Evolutionary conservation across 139 green algal species (phyloP).

Genomic region (Helicosporidium sp.): DNA sequence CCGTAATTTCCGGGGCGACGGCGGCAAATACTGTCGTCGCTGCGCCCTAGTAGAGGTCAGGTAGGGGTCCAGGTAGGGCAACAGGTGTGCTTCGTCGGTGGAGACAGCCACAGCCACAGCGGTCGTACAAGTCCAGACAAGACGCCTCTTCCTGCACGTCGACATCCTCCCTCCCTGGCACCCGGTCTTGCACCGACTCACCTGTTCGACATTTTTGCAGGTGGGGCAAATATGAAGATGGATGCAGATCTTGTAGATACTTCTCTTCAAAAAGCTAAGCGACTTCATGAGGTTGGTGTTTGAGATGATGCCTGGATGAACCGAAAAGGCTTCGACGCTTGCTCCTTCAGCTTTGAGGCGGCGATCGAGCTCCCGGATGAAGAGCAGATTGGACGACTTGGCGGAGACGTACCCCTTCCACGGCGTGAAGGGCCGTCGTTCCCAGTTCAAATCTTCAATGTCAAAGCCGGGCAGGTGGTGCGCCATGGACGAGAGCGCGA

Average conservation of each 20-base stretch:
- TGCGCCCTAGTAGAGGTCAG: neutral
- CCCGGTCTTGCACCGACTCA: too few relatives aligned
- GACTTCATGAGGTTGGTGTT: neutral
- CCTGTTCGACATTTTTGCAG: too few relatives aligned
- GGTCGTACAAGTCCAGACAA: too few relatives aligned
- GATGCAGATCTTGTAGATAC: too few relatives aligned
- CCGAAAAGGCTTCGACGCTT: neutral
- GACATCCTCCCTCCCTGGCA: too few relatives aligned
- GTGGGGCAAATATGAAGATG: too few relatives aligned
- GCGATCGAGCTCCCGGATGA: constrained; percentile 31
- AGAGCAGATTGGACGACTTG: constrained; percentile 26
- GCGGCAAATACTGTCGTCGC: neutral
- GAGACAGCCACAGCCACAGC: too few relatives aligned
- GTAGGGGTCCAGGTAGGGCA: too few relatives aligned
- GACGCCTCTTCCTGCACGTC: too few relatives aligned
- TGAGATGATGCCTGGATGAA: neutral
- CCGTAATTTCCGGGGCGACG: neutral
- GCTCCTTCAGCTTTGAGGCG: constrained; percentile 3
- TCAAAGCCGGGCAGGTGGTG: constrained; percentile 9
- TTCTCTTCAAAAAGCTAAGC: too few relatives aligned
- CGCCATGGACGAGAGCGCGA: constrained; percentile 8
- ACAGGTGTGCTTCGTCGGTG: too few relatives aligned
- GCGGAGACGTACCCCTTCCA: constrained; percentile 26
- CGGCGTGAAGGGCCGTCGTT: constrained; percentile 1
- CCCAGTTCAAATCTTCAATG: constrained; percentile 14